Base-by-base conservation (phyloP, 805 yeast genomes). In the Candida golubevii region DNA sequence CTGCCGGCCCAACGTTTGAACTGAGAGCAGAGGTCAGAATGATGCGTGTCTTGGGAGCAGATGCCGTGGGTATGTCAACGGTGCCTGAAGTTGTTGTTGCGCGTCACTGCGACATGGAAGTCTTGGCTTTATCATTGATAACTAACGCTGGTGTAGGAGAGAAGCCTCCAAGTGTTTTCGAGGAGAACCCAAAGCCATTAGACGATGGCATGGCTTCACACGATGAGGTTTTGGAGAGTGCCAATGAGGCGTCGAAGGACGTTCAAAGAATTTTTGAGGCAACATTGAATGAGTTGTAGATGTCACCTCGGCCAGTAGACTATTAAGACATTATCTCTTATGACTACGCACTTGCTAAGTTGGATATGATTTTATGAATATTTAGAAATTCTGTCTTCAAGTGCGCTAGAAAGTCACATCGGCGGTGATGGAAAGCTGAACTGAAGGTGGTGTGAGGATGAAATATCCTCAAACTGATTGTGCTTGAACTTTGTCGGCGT, bases 31-130 rank as follows among this genome's bases (percentile, higher is more conserved):
- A 91, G 67, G 85, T 84, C n/a, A 74, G 95, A 45, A 72, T 83
- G 73, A 69, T 91, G 38, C 64, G 80, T 47, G 54, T 67, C 6
- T 51, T 85, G 27, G 98, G 98, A 8, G 97, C 88, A 41, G 98
- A 91, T 63, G 86, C 93, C 0, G 98, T 90, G 2, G 98, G 98
- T 4, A 91, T 91, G 99, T 85, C 96, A 45, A 93, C 98, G 0
- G 97, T 91, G 30, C 97, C 99, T 0, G 99, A 91, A 65, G 96
- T 88, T 2, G 80, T 88, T 48, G 84, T 88, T 14, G 98, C 97
- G 1, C 81, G 96, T 61, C 98, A 93, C 62, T 77, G 82, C 47
- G 95, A 90, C 1, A 65, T 93, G 68, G 75, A 71, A 51, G 96
- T 89, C 6, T 68, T 91, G 49, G 98, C 97, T 0, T 63, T 91